Conservation (phyloP, 352 stramenopile species). For the Phytophthora multivora region DNA sequence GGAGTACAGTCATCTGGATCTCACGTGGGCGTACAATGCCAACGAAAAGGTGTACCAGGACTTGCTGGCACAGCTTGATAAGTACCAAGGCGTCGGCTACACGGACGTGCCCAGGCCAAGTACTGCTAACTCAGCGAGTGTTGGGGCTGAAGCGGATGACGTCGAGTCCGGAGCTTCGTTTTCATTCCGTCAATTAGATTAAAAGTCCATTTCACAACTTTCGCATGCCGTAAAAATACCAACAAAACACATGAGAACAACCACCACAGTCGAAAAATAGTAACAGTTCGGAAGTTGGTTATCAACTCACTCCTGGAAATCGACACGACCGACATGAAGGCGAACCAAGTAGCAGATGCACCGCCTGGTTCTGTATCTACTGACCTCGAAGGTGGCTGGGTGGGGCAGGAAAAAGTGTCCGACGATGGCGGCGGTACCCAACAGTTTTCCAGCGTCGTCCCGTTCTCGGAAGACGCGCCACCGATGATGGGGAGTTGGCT, state of each 20-base stretch:
- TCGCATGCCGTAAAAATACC: constrained; percentile 24
- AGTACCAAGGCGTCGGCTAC: constrained; percentile 45
- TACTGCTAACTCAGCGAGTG: neutral
- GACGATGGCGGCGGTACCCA: constrained; percentile 16
- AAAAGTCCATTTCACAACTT: neutral
- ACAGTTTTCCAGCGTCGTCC: constrained; percentile 25
- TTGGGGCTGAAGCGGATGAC: neutral
- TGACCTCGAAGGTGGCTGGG: constrained; percentile 29
- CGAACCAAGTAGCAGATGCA: constrained; percentile 16
- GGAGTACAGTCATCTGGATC: constrained; percentile 57
- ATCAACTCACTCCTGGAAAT: constrained; percentile 3
- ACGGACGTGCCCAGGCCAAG: neutral
- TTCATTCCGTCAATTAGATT: constrained; percentile 27
- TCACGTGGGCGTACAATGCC: constrained; percentile 53
- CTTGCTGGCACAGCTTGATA: constrained; percentile 43
- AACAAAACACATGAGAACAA: neutral
- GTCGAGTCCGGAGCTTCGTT: constrained; percentile 17
- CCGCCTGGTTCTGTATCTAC: constrained; percentile 17
- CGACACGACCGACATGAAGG: constrained; percentile 12
- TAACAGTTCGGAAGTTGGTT: neutral
- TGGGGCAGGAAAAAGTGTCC: constrained; percentile 15
- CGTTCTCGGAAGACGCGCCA: constrained; percentile 25
- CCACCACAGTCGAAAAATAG: constrained; percentile 18
- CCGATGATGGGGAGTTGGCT: constrained; percentile 32
- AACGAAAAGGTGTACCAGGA: constrained; percentile 50